These are phyloP conservation scores for Circinella minor DNA, from an alignment of 371 early-diverging fungal genomes.

Conservation along the genomic window DNA sequence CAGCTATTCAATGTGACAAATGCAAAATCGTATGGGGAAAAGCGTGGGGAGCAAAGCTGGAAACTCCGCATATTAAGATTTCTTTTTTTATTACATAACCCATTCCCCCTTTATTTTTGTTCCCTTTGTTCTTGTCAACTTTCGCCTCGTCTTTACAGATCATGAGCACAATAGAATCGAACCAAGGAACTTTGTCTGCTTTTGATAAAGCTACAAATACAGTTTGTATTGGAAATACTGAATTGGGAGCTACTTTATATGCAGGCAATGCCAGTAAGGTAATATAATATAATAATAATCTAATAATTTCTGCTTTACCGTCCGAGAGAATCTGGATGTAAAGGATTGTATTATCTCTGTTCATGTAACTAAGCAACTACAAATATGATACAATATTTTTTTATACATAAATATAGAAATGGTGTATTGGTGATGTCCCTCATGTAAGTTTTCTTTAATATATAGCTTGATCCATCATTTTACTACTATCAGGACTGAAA, in stretches of 20 bases:
- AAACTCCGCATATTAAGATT: not conserved
- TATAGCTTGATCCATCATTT: no score
- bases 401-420: slow-evolving; percentile 18
- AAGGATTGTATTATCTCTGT: no score
- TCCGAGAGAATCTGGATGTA: no score
- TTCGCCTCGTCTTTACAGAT: not conserved
- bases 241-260: slow-evolving; percentile 17
- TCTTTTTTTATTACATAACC: not conserved
- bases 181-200: not conserved
- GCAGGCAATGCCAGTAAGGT: slow-evolving; percentile 26
- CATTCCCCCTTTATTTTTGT: not conserved
- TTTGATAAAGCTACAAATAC: slow-evolving; percentile 31
- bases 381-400: no score
- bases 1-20: not conserved
- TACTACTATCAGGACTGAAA: no score
- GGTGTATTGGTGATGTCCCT: slow-evolving; percentile 47
- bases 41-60: not conserved
- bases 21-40: not conserved
- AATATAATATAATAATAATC: not conserved
- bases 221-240: slow-evolving; percentile 18
- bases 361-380: no score
- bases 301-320: no score
- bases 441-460: slow-evolving; percentile 32
- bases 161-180: slow-evolving; percentile 1
- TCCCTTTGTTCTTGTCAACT: not conserved